Evolutionary conservation across 148 eudicot genomes (phyloP).

Genomic region (Rhododendron mucronatum): DNA sequence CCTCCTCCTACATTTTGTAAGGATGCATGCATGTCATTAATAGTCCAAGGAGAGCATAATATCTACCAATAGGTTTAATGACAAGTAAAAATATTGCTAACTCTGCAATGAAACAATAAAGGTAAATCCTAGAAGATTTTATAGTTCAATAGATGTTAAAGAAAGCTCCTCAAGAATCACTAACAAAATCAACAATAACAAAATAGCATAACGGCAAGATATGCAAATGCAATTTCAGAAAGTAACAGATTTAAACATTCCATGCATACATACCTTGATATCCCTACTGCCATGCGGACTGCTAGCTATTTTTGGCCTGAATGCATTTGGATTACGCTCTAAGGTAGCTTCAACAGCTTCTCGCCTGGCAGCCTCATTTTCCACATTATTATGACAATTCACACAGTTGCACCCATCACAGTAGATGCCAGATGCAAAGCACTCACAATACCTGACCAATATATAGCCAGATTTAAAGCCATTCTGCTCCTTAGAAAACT

Average conservation of each 20-base stretch:
- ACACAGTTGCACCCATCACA: constrained; percentile 99
- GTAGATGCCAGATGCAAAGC: constrained; percentile 97
- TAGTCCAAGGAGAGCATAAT: background rate
- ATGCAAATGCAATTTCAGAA: background rate
- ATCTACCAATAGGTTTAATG: background rate
- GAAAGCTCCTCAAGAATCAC: background rate
- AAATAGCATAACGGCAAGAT: background rate
- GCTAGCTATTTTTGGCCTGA: constrained; percentile 96
- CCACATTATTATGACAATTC: constrained; percentile 89
- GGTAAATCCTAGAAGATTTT: background rate
- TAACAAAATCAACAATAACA: background rate
- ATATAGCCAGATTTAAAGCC: constrained; percentile 1
- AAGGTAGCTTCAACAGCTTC: constrained; percentile 96
- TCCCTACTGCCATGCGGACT: constrained; percentile 78
- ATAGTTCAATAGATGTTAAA: background rate
- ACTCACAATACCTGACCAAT: constrained; percentile 86
- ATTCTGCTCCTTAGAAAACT: background rate
- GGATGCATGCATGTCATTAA: background rate
- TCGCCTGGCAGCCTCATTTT: constrained; percentile 86
- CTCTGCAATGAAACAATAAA: background rate
- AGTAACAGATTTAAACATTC: background rate
- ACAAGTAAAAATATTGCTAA: background rate
- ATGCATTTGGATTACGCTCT: constrained; percentile 99
- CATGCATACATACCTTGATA: constrained; percentile 43
- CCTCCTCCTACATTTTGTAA: constrained; percentile 56